Evolutionary conservation across 179 eudicot genomes (phyloP), one percentile per base, ranked within the genome.

Genomic region (Drosera spatulata): DNA sequence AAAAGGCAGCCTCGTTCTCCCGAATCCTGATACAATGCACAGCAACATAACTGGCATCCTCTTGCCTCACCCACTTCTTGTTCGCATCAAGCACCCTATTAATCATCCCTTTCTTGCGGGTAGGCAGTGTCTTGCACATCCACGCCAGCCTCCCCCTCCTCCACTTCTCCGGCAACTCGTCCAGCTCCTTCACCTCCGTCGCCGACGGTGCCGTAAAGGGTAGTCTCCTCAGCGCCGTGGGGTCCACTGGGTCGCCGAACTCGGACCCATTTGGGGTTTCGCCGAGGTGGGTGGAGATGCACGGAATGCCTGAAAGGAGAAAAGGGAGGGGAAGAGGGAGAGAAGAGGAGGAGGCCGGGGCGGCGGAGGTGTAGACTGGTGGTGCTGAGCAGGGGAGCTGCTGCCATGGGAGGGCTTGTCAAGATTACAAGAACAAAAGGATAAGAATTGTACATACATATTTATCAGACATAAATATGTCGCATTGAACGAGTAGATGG

Each of bases 161-260:
- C 99, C 99, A 94, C 67, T 81, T 82, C 60, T 94, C 99, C 15
- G 97, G 90, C 43, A 93, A 69, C 59, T 89, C 97, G 49, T 72
- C 81, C 12, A 93, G 66, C 68, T 89, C 88, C 71, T 56, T 76
- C 14, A 91, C 84, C 73, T 89, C 86, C 37, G 33, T 22, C 33
- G 84, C 64, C 39, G 60, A 54, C 45, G 79, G 80, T 3, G 91
- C 58, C 22, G 66, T 59, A 55, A 70, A 74, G 37, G 63, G 76
- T 41, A 73, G 13, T 12, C 64, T 77, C 41, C 70, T 71, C 66
- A 70, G 40, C 2, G 83, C 88, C 45, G 64, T 56, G 15, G 71
- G 55, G 14, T 76, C 85, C 13, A 76, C 82, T 12, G 65, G 45
- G 1, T 58, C 59, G 14, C 77, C 85, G 46, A 77, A 62, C 49